Conservation (phyloP, 345 rosid genomes). For the Boechera stricta region DNA sequence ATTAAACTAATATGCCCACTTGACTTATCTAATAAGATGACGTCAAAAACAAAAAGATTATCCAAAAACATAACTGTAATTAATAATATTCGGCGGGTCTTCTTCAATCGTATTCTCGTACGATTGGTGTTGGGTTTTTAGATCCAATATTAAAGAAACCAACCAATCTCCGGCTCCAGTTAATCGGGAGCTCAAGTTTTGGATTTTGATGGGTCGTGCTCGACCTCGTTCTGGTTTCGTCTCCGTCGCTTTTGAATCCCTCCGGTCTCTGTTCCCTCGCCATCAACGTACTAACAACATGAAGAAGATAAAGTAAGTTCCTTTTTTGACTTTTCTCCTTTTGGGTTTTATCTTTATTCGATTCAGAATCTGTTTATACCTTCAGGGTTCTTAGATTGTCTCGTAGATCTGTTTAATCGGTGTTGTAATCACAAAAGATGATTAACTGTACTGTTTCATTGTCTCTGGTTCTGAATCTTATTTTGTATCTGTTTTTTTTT, state of each 20-base stretch:
- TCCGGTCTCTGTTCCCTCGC: constrained; percentile 50
- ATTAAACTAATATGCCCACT: neutral
- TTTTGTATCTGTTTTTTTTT: neutral
- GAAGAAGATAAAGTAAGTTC: constrained; percentile 47
- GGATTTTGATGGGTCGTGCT: constrained; percentile 48
- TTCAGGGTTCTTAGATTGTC: neutral
- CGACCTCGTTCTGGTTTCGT: constrained; percentile 43
- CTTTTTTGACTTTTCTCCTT: constrained; percentile 26
- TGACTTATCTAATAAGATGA: neutral
- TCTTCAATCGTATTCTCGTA: neutral
- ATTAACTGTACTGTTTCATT: constrained; percentile 21
- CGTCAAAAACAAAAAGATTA: constrained; percentile 15
- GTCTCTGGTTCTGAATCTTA: constrained; percentile 28
- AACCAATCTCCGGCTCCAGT: constrained; percentile 33
- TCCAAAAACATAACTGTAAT: neutral
- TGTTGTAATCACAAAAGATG: neutral
- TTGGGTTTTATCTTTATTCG: constrained; percentile 5
- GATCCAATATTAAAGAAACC: constrained; percentile 53
- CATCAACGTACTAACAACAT: constrained; percentile 42
- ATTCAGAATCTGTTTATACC: neutral
- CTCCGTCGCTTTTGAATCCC: constrained; percentile 43
- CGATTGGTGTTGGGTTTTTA: constrained; percentile 9
- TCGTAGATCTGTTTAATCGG: constrained; percentile 13
- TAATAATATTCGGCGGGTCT: constrained; percentile 7
- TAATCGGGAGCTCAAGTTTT: constrained; percentile 28